Evolutionary conservation across 257 asterid species (phyloP).

Genomic region (Gentiana macrophylla): DNA sequence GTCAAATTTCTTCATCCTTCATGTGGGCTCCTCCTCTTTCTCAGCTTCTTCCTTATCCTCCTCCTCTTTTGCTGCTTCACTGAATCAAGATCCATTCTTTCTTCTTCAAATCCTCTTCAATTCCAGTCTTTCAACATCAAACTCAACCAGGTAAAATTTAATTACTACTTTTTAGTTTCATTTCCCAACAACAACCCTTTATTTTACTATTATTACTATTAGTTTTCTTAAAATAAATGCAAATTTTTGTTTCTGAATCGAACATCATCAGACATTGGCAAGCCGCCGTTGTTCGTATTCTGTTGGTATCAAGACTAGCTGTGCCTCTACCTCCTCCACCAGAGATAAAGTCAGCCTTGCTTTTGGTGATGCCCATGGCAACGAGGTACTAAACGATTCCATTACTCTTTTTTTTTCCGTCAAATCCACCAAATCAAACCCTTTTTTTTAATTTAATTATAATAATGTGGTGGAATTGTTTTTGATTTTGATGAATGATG

Average conservation of each 20-base stretch:
- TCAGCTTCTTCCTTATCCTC: neutral
- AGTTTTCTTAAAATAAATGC: neutral
- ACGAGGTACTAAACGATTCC: slow-evolving; percentile 15
- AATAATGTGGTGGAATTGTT: too few species aligned
- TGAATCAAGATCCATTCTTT: slow-evolving; percentile 3
- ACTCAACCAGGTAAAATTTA: slow-evolving; percentile 7
- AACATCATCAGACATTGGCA: slow-evolving; percentile 1
- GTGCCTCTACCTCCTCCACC: slow-evolving; percentile 28
- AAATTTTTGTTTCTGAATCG: neutral
- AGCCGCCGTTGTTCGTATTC: slow-evolving; percentile 24
- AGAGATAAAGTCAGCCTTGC: slow-evolving; percentile 36
- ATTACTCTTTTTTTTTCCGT: neutral
- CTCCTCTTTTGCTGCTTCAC: slow-evolving; percentile 5
- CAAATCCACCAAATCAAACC: neutral
- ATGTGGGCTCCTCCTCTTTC: slow-evolving; percentile 1
- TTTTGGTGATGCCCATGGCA: slow-evolving; percentile 34
- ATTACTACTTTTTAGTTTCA: too few species aligned
- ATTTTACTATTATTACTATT: neutral
- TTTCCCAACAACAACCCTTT: neutral
- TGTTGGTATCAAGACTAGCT: slow-evolving; percentile 34
- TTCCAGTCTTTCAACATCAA: slow-evolving; percentile 9
- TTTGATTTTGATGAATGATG: neutral
- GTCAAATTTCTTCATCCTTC: slow-evolving; percentile 5
- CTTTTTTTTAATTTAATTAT: too few species aligned
- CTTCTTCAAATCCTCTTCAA: neutral